These are phyloP conservation scores for Lodderomyces elongisporus DNA, from an alignment of 1,139 yeast species.

Conservation along the genomic window DNA sequence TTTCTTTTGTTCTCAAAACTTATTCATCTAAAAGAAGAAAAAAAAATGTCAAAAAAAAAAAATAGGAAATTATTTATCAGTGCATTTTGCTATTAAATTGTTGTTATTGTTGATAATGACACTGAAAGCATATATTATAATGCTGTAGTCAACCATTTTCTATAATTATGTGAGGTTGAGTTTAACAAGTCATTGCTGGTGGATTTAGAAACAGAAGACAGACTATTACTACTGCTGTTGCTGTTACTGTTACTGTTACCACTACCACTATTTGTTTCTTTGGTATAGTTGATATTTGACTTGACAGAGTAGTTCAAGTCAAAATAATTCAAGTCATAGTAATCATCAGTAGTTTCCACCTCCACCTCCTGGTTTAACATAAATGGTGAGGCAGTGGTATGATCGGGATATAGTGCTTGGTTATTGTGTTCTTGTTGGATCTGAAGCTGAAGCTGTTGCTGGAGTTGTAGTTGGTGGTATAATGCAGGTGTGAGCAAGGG, in stretches of 20 bases:
- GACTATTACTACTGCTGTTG: too few relatives aligned
- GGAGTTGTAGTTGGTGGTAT: conserved; percentile 22
- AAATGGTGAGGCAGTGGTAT: conserved; percentile 6
- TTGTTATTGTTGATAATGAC: too few relatives aligned
- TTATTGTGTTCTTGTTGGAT: conserved; percentile 11
- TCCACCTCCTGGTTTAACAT: conserved; percentile 3
- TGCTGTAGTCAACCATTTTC: conserved; percentile 32
- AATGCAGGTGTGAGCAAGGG: conserved; percentile 35
- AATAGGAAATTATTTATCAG: not conserved
- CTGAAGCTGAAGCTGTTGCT: conserved; percentile 7
- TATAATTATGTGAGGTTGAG: conserved; percentile 39
- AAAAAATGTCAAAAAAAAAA: not conserved
- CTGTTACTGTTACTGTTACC: not conserved
- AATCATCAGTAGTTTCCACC: conserved; percentile 8
- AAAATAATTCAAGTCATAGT: conserved; percentile 25
- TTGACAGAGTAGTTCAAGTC: conserved; percentile 32
- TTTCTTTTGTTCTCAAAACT: not conserved
- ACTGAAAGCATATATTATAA: too few relatives aligned
- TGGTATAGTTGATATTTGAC: conserved; percentile 17
- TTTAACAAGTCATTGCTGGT: conserved; percentile 14
- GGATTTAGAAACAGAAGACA: too few relatives aligned
- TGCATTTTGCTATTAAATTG: too few relatives aligned
- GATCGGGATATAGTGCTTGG: too few relatives aligned
- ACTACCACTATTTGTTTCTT: conserved; percentile 4
- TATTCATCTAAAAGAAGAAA: conserved; percentile 1